Conservation (phyloP, 2,329 filamentous ascomycete genomes). For the Aphanoascus verrucosus region DNA sequence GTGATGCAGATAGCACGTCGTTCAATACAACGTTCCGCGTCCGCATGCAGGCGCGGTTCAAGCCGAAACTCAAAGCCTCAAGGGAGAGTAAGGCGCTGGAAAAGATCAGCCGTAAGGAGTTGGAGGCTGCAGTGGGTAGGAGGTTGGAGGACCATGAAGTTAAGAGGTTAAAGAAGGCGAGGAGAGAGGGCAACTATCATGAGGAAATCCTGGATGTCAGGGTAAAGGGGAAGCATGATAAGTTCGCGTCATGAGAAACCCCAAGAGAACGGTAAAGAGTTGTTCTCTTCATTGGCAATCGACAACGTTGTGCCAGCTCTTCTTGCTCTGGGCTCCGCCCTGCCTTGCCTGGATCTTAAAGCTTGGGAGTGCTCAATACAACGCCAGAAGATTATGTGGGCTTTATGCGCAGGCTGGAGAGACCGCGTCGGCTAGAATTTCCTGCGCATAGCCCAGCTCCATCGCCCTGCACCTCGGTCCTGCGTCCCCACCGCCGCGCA, state of each 20-base stretch:
- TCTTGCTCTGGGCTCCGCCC: too few species aligned
- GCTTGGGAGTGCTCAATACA: too few species aligned
- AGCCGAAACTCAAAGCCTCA: slow-evolving; percentile 64
- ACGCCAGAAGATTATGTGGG: not conserved
- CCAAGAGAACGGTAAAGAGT: not conserved
- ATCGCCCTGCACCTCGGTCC: not conserved
- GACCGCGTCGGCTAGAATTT: not conserved
- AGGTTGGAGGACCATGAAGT: slow-evolving; percentile 77
- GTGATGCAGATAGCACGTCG: slow-evolving; percentile 57
- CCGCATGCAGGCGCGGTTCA: slow-evolving; percentile 91
- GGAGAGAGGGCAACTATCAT: slow-evolving; percentile 79
- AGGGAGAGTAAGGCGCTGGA: slow-evolving; percentile 76
- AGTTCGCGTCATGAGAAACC: slow-evolving; percentile 43
- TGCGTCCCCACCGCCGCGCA: not conserved
- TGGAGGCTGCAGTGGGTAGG: slow-evolving; percentile 70
- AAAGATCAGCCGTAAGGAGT: slow-evolving; percentile 74
- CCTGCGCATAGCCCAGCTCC: not conserved
- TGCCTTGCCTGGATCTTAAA: too few species aligned
- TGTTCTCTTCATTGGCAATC: not conserved
- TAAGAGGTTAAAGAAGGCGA: slow-evolving; percentile 66
- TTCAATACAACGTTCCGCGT: slow-evolving; percentile 66
- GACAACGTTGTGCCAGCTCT: not conserved
- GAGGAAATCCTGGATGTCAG: slow-evolving; percentile 77
- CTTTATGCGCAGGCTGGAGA: not conserved
- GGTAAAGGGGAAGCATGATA: slow-evolving; percentile 88